phyloP scores from a whole-genome alignment of 148 eudicot genomes.

The Vaccinium corymbosum region DNA sequence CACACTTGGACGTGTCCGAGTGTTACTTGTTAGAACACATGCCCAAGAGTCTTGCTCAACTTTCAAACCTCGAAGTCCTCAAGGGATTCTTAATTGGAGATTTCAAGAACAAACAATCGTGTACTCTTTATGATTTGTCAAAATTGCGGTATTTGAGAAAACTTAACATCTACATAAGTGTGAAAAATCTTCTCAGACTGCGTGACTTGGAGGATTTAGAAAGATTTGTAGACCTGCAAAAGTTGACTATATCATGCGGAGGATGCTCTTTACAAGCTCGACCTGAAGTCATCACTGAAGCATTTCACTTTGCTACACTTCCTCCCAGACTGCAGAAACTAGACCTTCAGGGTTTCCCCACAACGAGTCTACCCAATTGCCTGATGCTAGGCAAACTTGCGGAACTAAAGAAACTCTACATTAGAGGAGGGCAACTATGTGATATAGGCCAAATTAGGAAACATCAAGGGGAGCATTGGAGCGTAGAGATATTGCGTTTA shows the following conservation, averaged over 20 bases:
- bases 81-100: too few relatives aligned
- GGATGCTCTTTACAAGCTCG: background rate
- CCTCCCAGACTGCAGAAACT: conserved; percentile 7
- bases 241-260: conserved; percentile 32
- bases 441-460: conserved; percentile 19
- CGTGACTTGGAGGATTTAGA: background rate
- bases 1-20: too few relatives aligned
- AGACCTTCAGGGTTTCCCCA: conserved; percentile 21
- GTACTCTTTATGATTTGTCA: conserved; percentile 33
- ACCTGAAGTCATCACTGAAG: too few relatives aligned
- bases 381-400: conserved; percentile 6
- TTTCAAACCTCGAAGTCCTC: too few relatives aligned
- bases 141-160: conserved; percentile 28
- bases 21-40: too few relatives aligned
- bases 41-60: too few relatives aligned
- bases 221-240: conserved; percentile 15
- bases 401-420: background rate
- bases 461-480: conserved; percentile 8
- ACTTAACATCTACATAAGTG: conserved; percentile 33
- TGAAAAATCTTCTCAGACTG: conserved; percentile 15
- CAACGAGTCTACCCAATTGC: conserved; percentile 17
- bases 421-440: conserved; percentile 34
- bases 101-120: conserved; percentile 18
- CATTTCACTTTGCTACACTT: too few relatives aligned
- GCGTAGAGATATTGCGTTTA: conserved; percentile 25